These are phyloP conservation scores for Camellia lanceoleosa DNA, from an alignment of 148 eudicot genomes.

Conservation along the genomic window DNA sequence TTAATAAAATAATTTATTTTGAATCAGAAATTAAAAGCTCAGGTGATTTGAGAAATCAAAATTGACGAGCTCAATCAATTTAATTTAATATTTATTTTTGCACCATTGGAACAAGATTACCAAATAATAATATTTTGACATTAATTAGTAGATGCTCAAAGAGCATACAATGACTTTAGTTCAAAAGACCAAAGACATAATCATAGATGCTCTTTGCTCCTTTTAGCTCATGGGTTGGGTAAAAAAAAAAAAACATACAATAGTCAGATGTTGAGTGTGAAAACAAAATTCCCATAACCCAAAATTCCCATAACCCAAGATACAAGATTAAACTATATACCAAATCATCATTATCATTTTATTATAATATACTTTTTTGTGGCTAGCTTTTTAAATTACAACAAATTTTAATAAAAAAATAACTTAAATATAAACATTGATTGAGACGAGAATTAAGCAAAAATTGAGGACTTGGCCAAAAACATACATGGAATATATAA, in stretches of 20 bases:
- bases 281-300: background rate
- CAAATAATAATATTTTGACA: too few species aligned
- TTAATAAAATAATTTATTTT: too few species aligned
- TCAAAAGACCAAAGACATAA: conserved; percentile 9
- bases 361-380: background rate
- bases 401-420: background rate
- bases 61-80: too few species aligned
- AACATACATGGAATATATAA: background rate
- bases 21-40: too few species aligned
- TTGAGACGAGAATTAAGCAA: conserved; percentile 6
- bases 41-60: too few species aligned
- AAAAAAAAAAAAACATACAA: background rate
- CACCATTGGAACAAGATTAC: too few species aligned
- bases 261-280: background rate
- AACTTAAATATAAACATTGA: background rate
- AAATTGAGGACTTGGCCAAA: background rate
- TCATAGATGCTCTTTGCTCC: conserved; percentile 15
- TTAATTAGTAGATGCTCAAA: too few species aligned
- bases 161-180: background rate
- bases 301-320: background rate
- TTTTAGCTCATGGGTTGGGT: background rate
- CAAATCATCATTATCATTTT: background rate
- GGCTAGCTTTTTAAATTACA: background rate
- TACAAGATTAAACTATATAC: background rate
- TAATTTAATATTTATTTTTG: too few species aligned